Conservation (phyloP, 1,284 basidiomycete species). For the Leccinum insolens region DNA sequence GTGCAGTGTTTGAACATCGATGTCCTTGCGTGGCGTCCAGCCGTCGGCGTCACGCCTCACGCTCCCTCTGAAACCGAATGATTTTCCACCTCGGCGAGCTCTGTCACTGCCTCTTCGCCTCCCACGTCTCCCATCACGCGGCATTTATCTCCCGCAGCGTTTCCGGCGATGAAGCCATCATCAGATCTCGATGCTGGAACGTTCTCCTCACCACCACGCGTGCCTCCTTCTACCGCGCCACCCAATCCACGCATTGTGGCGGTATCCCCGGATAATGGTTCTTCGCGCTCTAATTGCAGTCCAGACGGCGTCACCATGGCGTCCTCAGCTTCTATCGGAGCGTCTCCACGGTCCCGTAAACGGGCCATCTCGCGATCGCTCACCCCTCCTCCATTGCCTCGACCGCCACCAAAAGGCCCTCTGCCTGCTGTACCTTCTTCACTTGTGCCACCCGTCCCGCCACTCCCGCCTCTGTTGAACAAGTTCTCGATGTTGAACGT, state of each 20-base stretch:
- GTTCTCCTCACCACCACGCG: background rate
- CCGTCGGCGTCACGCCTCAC: constrained; percentile 27
- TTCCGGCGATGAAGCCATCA: constrained; percentile 2
- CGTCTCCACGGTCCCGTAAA: constrained; percentile 23
- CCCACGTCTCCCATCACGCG: constrained; percentile 15
- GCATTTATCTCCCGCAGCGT: constrained; percentile 14
- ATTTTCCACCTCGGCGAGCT: constrained; percentile 11
- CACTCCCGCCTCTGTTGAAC: constrained; percentile 24
- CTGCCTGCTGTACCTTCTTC: constrained; percentile 31
- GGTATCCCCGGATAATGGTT: constrained; percentile 5
- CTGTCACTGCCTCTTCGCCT: constrained; percentile 11
- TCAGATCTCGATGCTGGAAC: background rate
- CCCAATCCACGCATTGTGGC: constrained; percentile 10
- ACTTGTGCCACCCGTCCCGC: constrained; percentile 16
- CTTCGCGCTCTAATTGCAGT: background rate
- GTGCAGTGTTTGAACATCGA: constrained; percentile 8
- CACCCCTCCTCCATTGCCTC: constrained; percentile 28
- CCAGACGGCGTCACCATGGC: background rate
- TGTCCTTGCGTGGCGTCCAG: constrained; percentile 19
- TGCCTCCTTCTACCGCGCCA: constrained; percentile 5
- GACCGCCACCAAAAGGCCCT: constrained; percentile 34
- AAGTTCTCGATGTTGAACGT: constrained; percentile 15
- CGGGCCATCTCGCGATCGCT: constrained; percentile 29
- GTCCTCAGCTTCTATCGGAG: constrained; percentile 9
- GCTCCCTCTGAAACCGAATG: constrained; percentile 30